These are phyloP conservation scores for Dactylorhiza incarnata DNA, from an alignment of 106 monocot species.

Conservation along the genomic window DNA sequence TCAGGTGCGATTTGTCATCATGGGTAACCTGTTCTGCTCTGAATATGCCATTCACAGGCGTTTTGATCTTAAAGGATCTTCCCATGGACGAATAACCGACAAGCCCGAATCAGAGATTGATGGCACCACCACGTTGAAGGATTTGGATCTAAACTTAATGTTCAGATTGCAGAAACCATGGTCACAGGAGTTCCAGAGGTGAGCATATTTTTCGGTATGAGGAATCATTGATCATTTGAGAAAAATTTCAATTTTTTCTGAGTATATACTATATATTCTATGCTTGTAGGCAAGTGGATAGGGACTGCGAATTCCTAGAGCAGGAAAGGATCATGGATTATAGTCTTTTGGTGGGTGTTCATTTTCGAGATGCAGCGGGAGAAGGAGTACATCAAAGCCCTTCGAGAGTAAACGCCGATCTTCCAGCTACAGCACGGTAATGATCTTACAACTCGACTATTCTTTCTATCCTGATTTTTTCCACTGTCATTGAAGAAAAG, in stretches of 20 bases:
- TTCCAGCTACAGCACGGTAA: neutral
- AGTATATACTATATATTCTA: neutral
- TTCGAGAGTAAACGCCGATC: neutral
- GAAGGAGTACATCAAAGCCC: neutral
- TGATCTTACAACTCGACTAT: neutral
- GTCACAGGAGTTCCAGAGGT: conserved; percentile 32
- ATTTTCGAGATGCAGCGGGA: conserved; percentile 7
- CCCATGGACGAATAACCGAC: conserved; percentile 31
- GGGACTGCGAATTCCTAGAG: conserved; percentile 19
- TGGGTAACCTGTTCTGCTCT: conserved; percentile 37
- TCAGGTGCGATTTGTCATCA: conserved; percentile 37
- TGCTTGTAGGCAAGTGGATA: conserved; percentile 14
- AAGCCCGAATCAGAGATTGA: conserved; percentile 32
- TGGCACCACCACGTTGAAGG: conserved; percentile 31
- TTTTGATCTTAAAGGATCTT: conserved; percentile 29
- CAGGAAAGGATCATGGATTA: conserved; percentile 27
- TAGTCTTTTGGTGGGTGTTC: conserved; percentile 20
- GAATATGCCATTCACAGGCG: conserved; percentile 29
- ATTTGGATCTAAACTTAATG: conserved; percentile 32
- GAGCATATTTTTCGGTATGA: neutral
- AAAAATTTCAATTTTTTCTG: neutral
- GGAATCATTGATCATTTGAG: neutral
- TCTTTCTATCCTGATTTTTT: neutral
- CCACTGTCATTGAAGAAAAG: neutral
- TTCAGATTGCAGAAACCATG: conserved; percentile 24